Evolutionary conservation across 768 basidiomycete genomes (phyloP), one percentile per base, ranked within the genome.

Genomic region (Auricularia sp.): DNA sequence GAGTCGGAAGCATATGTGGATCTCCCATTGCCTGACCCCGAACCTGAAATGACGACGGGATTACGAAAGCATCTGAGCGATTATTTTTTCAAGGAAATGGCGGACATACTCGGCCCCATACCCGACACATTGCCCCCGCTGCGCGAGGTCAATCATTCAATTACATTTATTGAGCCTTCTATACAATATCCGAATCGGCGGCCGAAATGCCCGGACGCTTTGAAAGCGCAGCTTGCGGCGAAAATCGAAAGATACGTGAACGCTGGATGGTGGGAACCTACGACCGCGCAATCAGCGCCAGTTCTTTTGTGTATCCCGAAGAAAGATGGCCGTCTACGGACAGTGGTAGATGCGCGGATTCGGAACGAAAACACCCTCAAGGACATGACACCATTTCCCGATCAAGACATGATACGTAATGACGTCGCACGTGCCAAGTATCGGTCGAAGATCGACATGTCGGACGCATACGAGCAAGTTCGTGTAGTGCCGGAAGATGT

Each of bases 381-480:
- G 61, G 76, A 77, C 61, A 70, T 77, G 0, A 78, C 78, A 0
- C 79, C 78, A 0, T 70, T 80, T 29, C 79, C 78, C 0, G 77
- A 81, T 58, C 76, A 78, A 35, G 76, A 80, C 14, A 71, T 70
- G 1, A 79, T 82, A 0, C 61, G 73, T 1, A 63, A 66, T 8
- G 74, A 77, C 58, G 75, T 80, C 0, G 74, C 77, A 0, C 33
- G 70, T n/a, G 74, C 68, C 0, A 72, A 68, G 35, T 70, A 67
- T 42, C 61, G 76, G 1, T 77, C 78, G 2, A 80, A 78, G 42
- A 76, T 82, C 3, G 76, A 82, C 61, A 61, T 79, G 34, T 71
- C 72, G 1, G 74, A 80, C 61, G 76, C 78, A 0, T 82, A 79
- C 66, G 75, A 81, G 64, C 80, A 82, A 63, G 73, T 81, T 0